phyloP scores from a whole-genome alignment of 805 yeast genomes.

The Lachancea meyersii region DNA sequence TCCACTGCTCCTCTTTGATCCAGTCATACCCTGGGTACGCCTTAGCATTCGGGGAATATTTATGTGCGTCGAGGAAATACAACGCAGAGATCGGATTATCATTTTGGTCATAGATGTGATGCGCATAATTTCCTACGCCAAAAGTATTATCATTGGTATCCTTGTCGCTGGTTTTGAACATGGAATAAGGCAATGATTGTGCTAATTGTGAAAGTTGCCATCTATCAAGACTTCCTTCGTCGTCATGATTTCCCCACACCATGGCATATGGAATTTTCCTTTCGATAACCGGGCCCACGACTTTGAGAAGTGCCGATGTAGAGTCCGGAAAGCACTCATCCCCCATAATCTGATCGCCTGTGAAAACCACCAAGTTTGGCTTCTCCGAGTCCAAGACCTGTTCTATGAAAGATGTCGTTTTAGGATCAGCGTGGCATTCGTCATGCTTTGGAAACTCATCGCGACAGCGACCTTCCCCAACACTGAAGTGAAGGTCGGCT shows the following conservation, averaged over 20 bases:
- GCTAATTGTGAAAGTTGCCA: constrained; percentile 53
- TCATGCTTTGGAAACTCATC: constrained; percentile 58
- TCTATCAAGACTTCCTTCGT: constrained; percentile 67
- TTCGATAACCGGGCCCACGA: constrained; percentile 58
- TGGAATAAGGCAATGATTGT: constrained; percentile 57
- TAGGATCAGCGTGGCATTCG: constrained; percentile 71
- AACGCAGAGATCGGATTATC: constrained; percentile 48
- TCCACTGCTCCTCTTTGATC: constrained; percentile 64
- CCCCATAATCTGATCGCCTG: constrained; percentile 93
- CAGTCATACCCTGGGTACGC: constrained; percentile 78
- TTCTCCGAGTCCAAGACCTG: constrained; percentile 62
- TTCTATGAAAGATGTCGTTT: constrained; percentile 57
- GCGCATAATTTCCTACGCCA: constrained; percentile 79
- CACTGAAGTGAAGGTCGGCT: constrained; percentile 87
- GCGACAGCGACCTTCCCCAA: constrained; percentile 72
- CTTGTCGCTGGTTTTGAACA: constrained; percentile 57
- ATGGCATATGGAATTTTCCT: constrained; percentile 77
- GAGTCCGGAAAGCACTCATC: constrained; percentile 66
- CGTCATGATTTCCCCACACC: constrained; percentile 91
- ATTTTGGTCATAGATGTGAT: constrained; percentile 43
- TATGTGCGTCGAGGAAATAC: constrained; percentile 81
- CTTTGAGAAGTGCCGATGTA: constrained; percentile 74
- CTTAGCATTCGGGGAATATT: constrained; percentile 61
- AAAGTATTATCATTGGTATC: constrained; percentile 40
- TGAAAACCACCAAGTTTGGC: constrained; percentile 79